A percentile compares a stretch with the other conserved stretches of the same genome.
phyloP scores from a whole-genome alignment of 768 basidiomycete species.

The Tylopilus vinaceipallidus region DNA sequence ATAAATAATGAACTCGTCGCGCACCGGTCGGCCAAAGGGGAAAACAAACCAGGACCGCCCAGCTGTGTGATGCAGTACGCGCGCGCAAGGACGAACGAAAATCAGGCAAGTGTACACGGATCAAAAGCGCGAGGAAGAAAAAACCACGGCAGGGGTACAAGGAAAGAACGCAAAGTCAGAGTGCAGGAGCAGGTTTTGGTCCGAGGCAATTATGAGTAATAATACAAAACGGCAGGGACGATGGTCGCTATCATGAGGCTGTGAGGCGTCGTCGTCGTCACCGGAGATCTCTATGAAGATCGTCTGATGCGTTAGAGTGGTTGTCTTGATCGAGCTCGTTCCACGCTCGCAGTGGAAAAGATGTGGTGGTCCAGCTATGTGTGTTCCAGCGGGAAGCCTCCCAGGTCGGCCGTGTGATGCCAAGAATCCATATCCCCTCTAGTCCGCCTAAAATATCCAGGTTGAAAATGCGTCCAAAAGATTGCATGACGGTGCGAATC shows the following conservation, averaged over 20 bases:
- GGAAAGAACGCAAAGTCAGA: conserved; percentile 18
- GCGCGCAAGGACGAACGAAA: conserved; percentile 14
- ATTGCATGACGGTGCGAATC: conserved; percentile 24
- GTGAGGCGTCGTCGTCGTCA: conserved; percentile 15
- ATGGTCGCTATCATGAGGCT: conserved; percentile 12
- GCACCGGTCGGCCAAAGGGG: too few species aligned
- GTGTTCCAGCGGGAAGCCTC: conserved; percentile 8
- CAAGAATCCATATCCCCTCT: conserved; percentile 18
- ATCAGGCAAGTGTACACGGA: conserved; percentile 15
- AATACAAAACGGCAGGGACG: conserved; percentile 24
- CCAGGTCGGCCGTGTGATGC: conserved; percentile 15
- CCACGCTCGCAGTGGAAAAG: conserved; percentile 23
- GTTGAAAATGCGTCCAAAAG: conserved; percentile 30
- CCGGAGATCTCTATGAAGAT: conserved; percentile 26
- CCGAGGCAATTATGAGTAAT: conserved; percentile 36
- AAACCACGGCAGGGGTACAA: conserved; percentile 22
- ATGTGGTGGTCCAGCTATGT: conserved; percentile 2
- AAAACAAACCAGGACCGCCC: conserved; percentile 3
- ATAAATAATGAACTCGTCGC: conserved; percentile 30
- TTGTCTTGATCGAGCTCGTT: conserved; percentile 22
- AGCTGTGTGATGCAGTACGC: conserved; percentile 19
- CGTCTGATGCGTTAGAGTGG: conserved; percentile 15
- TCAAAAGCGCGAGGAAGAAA: conserved; percentile 8
- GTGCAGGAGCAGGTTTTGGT: conserved; percentile 20
- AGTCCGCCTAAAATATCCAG: conserved; percentile 18